Conservation (phyloP, 1,284 basidiomycete genomes). For the Athelia sp. region DNA sequence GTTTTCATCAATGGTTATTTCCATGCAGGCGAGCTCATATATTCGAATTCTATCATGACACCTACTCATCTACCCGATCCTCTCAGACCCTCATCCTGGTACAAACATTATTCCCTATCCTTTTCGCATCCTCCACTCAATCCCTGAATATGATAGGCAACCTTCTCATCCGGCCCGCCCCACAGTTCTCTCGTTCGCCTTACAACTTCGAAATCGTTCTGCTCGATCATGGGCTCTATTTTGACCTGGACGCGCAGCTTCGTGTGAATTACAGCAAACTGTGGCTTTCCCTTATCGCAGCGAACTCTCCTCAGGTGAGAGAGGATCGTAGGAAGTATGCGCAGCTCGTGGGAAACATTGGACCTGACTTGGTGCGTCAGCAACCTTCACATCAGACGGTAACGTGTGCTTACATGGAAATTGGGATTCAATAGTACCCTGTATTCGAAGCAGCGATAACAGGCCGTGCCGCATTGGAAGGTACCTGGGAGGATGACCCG, state of each 20-base stretch:
- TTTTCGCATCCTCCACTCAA: slow-evolving; percentile 1
- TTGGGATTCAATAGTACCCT: slow-evolving; percentile 52
- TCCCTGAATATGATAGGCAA: slow-evolving; percentile 56
- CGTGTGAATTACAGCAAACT: slow-evolving; percentile 78
- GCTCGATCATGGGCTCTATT: slow-evolving; percentile 90
- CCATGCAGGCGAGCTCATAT: slow-evolving; percentile 57
- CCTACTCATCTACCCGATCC: slow-evolving; percentile 9
- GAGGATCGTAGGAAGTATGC: slow-evolving; percentile 81
- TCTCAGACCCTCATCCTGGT: slow-evolving; percentile 3
- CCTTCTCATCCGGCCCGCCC: slow-evolving; percentile 80
- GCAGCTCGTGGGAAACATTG: slow-evolving; percentile 84
- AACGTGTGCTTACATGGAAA: not conserved
- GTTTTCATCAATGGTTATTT: slow-evolving; percentile 95
- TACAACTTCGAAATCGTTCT: slow-evolving; percentile 95
- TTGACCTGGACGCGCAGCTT: slow-evolving; percentile 77
- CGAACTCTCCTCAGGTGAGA: slow-evolving; percentile 58
- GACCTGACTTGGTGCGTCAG: slow-evolving; percentile 69
- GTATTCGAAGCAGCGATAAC: slow-evolving; percentile 84
- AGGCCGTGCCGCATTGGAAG: slow-evolving; percentile 61
- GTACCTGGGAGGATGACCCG: slow-evolving; percentile 41
- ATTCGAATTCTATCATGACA: slow-evolving; percentile 2
- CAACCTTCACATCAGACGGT: not conserved
- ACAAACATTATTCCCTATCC: not conserved
- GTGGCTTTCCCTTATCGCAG: slow-evolving; percentile 83
- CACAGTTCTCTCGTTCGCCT: slow-evolving; percentile 61